These are phyloP conservation scores for Leishmania gerbilli DNA, from an alignment of 208 protist species.

Conservation along the genomic window DNA sequence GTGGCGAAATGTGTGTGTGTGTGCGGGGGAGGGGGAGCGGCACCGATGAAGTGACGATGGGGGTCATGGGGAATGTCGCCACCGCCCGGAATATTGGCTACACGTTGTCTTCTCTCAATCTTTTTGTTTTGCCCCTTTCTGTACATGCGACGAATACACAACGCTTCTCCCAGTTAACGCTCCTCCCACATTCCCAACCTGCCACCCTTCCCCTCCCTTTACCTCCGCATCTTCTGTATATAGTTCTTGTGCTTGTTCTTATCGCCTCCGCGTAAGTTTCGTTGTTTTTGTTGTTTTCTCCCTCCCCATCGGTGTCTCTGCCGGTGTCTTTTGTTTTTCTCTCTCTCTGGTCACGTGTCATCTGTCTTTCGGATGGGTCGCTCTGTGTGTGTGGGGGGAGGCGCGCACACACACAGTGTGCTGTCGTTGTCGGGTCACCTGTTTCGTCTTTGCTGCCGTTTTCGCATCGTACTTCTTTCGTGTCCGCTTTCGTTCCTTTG, in stretches of 20 bases:
- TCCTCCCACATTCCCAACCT: neutral
- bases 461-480: neutral
- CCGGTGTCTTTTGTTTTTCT: too few relatives aligned
- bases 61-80: neutral
- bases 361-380: neutral
- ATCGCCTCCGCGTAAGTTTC: neutral
- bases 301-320: neutral
- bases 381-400: neutral
- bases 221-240: neutral
- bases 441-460: neutral
- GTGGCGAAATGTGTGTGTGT: neutral
- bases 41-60: neutral
- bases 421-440: neutral
- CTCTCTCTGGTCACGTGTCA: neutral
- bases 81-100: neutral
- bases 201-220: neutral
- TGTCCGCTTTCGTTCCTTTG: neutral
- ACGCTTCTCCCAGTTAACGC: neutral
- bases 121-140: neutral
- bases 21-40: neutral
- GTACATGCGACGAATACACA: neutral
- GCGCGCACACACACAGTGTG: neutral
- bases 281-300: neutral
- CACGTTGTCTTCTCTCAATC: neutral
- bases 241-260: neutral